Evolutionary conservation across 1,284 basidiomycete species (phyloP).

Genomic region (Ganoderma lucidum): DNA sequence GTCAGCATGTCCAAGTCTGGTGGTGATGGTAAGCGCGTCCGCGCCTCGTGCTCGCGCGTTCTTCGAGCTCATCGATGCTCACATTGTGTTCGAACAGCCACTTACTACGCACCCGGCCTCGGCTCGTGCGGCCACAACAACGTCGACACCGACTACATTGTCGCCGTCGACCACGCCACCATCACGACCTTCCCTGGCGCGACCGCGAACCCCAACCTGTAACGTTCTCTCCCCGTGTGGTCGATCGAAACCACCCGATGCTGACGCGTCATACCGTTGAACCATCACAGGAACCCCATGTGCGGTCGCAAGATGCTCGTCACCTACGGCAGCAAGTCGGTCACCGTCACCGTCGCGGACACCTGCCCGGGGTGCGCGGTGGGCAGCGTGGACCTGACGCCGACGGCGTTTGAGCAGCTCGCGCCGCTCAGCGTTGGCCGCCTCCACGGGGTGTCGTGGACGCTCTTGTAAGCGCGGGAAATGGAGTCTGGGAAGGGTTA

Average conservation of each 20-base stretch:
- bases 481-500: no score
- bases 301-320: slow-evolving; percentile 44
- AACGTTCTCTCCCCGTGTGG: not conserved
- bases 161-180: slow-evolving; percentile 26
- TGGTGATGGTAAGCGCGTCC: not conserved
- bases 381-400: slow-evolving; percentile 51
- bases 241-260: not conserved
- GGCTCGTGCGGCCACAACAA: slow-evolving; percentile 32
- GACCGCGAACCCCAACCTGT: slow-evolving; percentile 31
- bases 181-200: slow-evolving; percentile 32
- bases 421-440: slow-evolving; percentile 39
- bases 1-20: not conserved
- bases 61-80: not conserved
- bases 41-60: not conserved
- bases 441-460: slow-evolving; percentile 34
- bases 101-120: slow-evolving; percentile 30
- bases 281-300: slow-evolving; percentile 42
- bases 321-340: slow-evolving; percentile 24
- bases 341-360: slow-evolving; percentile 51
- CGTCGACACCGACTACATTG: slow-evolving; percentile 33
- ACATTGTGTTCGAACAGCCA: slow-evolving; percentile 7
- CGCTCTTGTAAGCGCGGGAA: slow-evolving; percentile 16
- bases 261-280: not conserved
- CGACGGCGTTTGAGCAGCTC: slow-evolving; percentile 49
- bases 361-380: slow-evolving; percentile 50